Evolutionary conservation across 805 yeast genomes (phyloP), one percentile per base, ranked within the genome.

Genomic region (Candida vaughaniae): DNA sequence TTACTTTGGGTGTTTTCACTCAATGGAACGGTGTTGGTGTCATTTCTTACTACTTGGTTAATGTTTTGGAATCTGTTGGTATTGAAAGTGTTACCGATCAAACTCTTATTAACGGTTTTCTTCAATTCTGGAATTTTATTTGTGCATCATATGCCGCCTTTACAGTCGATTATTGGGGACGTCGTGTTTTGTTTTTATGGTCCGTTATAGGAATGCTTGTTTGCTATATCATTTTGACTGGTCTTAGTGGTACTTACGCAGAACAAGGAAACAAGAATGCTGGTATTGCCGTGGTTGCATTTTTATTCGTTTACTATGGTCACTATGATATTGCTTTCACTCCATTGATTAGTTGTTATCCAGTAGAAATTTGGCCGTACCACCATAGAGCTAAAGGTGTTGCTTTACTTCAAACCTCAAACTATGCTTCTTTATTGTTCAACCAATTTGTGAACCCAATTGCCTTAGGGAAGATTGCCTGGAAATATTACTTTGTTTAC

Each of bases 1-100:
- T 39, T 6, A 33, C 39, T n/a, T 29, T 43, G 14, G 15, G 20
- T 18, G 11, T 31, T 16, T 33, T 25, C 10, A 11, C 28, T 10
- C 44, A 39, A 34, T 37, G 36, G 29, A 68, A 76, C n/a, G 80
- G 80, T 49, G 72, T 71, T 46, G 76, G 76, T 37, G 55, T 75
- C 40, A 73, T 73, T 19, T 68, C 77, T 4, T 74, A 72, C 62
- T 75, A 75, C 53, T 56, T 75, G 43, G 58, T 64, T 42, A 62
- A 66, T 46, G 82, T 78, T 9, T 63, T 77, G 44, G 49, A 56
- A 37, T 68, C 77, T 18, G 73, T 77, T 51, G 82, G 83, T 40
- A 71, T 76, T 48, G 71, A 73, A 31, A 62, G 60, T 11, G 57
- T 63, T 18, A 54, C 55, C 33, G 55, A 59, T 36, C 76, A 76